Conservation (phyloP, 2,329 filamentous ascomycete species). For the Clonostachys rhizophaga region DNA sequence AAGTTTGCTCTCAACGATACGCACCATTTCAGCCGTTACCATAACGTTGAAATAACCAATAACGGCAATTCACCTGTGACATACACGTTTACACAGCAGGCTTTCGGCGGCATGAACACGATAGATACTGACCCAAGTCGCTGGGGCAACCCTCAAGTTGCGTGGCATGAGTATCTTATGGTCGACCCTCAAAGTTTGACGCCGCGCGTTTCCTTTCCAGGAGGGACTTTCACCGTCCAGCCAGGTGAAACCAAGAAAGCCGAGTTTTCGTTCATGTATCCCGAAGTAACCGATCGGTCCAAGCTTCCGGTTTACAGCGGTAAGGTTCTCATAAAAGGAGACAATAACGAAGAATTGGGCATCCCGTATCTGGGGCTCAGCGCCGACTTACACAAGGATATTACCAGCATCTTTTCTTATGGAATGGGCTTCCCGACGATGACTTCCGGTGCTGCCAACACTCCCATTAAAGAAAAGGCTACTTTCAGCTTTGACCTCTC, state of each 20-base stretch:
- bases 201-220: constrained; percentile 10
- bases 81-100: constrained; percentile 20
- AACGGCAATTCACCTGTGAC: constrained; percentile 20
- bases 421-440: constrained; percentile 5
- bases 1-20: constrained; percentile 39
- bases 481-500: constrained; percentile 7
- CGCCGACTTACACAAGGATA: constrained; percentile 11
- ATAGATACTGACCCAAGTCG: constrained; percentile 11
- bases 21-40: constrained; percentile 22
- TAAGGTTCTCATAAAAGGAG: constrained; percentile 19
- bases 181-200: constrained; percentile 9
- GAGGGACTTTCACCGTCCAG: constrained; percentile 11
- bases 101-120: constrained; percentile 31
- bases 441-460: constrained; percentile 1
- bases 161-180: constrained; percentile 5
- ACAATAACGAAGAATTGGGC: constrained; percentile 20
- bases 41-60: constrained; percentile 24
- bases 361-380: constrained; percentile 23
- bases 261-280: constrained; percentile 18
- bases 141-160: background rate
- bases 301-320: constrained; percentile 25
- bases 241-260: constrained; percentile 15
- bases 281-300: constrained; percentile 12
- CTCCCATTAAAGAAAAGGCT: background rate
- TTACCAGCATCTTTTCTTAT: constrained; percentile 7